Base-by-base conservation (phyloP, 176 grass and related monocot genomes). In the Areca catechu region DNA sequence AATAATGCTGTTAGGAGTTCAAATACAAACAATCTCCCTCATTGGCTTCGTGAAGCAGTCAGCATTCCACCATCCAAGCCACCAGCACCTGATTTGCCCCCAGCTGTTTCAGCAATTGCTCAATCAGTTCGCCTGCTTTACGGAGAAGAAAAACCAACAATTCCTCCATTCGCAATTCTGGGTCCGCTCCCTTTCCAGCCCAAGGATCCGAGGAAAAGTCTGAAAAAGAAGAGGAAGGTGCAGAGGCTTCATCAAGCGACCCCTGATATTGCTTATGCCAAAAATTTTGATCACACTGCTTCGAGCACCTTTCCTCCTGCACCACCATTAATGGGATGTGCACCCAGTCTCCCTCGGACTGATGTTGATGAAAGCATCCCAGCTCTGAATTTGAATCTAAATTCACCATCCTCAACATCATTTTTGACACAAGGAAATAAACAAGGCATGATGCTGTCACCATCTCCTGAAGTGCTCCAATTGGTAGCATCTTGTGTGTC, bases 41-140 rank as follows among this genome's bases (percentile, higher is more conserved):
- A 98, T 85, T 98, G 94, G 94, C 89, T 98, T 74, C 83, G 86
- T 70, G 76, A 98, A 77, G 88, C 88, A 70, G 88, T 98, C 57
- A 83, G 79, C 29, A 70, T 74, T 57, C 80, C 83, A 52, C 34
- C 73, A 22, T 71, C 53, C 3, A 89, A 76, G 61, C 73, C 72
- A 29, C 73, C 56, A 78, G 81, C 71, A 68, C 66, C 58, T 19
- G 76, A 72, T 19, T 66, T 98, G 70, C 84, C 94, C 2, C 78
- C 84, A 22, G 69, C 70, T 73, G 67, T 90, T 71, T 77, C 78
- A 51, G 88, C 94, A 50, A 87, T 98, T 68, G 84, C 84, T 69
- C 76, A 86, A 9, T 98, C 88, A 64, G 76, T 85, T 51, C 80
- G 71, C 67, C 54, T 92, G 76, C 66, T 98, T 51, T 86, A 92